Base-by-base conservation (phyloP, 345 rosid species). In the Salix viminalis region DNA sequence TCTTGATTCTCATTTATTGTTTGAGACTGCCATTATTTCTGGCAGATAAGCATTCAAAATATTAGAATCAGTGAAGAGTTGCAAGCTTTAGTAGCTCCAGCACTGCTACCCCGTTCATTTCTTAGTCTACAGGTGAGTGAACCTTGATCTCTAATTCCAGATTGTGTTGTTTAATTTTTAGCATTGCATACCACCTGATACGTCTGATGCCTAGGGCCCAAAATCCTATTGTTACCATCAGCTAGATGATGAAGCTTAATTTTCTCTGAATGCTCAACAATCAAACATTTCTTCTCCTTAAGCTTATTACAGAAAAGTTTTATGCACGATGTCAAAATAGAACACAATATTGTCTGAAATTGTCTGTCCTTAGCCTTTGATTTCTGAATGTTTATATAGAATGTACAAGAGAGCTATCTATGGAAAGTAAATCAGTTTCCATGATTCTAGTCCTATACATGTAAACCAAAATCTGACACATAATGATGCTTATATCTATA, bases 1-100 rank as follows among this genome's bases (percentile, higher is more conserved):
- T 66, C 21, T 23, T 13, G 44, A 23, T 42, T 67, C 24, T 19
- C 18, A 30, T 44, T 69, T 48, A 12, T 61, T 19, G 0, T 15
- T 46, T 30, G 44, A 32, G 32, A 32, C 42, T 39, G 69, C 37
- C 72, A n/a, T 73, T 75, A 74, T 42, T 24, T 73, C 66, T 86
- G 65, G 82, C 95, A 94, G 97, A 83, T 94, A 77, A 86, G 88
- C 77, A 67, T 92, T 78, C 91, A 91, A 86, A 84, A 92, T 79
- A 85, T 94, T 68, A 90, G 82, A 74, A 92, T 94, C 86, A 92
- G 88, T 71, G 92, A 89, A 72, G 86, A 88, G 80, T 75, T 92
- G 81, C 97, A 92, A 87, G 87, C 92, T 81, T 77, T 92, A 32
- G 88, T 92, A 41, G 90, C 97, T 87, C 99, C 97, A 69, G 99